These are phyloP conservation scores for Cucurbita maxima DNA, from an alignment of 306 rosid species.

Conservation along the genomic window DNA sequence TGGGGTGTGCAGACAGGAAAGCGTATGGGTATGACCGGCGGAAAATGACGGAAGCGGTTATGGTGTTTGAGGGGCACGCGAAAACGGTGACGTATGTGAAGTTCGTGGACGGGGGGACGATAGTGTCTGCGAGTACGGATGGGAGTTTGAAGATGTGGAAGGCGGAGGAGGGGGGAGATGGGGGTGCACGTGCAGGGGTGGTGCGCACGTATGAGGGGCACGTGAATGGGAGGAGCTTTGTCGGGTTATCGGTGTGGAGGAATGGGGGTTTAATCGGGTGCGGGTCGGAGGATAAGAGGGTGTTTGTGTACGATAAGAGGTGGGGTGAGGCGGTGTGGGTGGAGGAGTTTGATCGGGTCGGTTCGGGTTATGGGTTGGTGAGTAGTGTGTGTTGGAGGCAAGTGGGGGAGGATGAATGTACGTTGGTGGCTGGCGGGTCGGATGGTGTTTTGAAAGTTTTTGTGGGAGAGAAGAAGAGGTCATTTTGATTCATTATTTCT, in stretches of 20 bases:
- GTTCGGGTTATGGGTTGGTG: conserved; percentile 21
- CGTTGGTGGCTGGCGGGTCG: conserved; percentile 40
- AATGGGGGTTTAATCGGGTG: conserved; percentile 37
- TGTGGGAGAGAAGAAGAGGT: conserved; percentile 25
- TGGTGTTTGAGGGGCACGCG: conserved; percentile 27
- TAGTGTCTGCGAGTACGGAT: conserved; percentile 31
- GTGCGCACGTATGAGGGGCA: conserved; percentile 40
- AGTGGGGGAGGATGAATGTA: conserved; percentile 25
- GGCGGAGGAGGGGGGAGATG: background rate
- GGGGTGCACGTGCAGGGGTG: background rate
- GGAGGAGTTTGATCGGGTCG: conserved; percentile 18
- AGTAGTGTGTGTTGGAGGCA: conserved; percentile 54
- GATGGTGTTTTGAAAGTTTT: conserved; percentile 43
- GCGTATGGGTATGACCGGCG: conserved; percentile 41
- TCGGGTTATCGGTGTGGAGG: conserved; percentile 48
- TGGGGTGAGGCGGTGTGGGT: conserved; percentile 51
- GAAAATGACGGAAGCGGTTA: conserved; percentile 25
- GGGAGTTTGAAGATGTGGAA: conserved; percentile 44
- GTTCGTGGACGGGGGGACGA: conserved; percentile 19
- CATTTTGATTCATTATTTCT: background rate
- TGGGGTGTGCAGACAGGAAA: conserved; percentile 43
- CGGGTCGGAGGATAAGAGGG: conserved; percentile 41
- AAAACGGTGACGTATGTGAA: conserved; percentile 39
- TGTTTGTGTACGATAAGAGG: conserved; percentile 37
- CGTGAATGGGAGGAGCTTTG: conserved; percentile 32